These are phyloP conservation scores for Pseudopithomyces maydicus DNA, from an alignment of 2,329 filamentous ascomycete species.

Conservation along the genomic window DNA sequence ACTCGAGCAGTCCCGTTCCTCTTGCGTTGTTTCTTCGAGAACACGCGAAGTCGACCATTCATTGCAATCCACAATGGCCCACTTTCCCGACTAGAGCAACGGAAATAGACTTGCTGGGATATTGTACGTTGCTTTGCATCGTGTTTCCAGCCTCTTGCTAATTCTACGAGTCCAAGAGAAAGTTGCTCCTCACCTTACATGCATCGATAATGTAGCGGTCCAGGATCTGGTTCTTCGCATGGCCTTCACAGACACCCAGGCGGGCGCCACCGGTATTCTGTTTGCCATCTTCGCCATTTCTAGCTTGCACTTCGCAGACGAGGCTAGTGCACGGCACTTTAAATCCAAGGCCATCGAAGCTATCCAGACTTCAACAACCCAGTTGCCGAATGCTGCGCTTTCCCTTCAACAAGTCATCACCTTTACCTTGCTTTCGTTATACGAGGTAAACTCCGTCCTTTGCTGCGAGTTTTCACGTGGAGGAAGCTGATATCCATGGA, in stretches of 20 bases:
- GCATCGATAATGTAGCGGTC: conserved; percentile 6
- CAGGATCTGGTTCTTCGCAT: conserved; percentile 14
- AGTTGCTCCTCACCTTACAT: conserved; percentile 11
- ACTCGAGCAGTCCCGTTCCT: not conserved
- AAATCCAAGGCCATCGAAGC: conserved; percentile 12
- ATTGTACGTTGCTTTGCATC: conserved; percentile 9
- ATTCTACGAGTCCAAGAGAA: conserved; percentile 8
- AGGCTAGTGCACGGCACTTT: conserved; percentile 6
- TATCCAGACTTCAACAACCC: conserved; percentile 6
- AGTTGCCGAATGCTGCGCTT: conserved; percentile 2
- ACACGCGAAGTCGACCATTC: not conserved
- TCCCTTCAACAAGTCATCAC: conserved; percentile 17
- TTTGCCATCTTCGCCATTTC: conserved; percentile 17
- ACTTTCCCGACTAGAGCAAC: conserved; percentile 4
- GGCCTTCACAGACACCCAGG: conserved; percentile 13
- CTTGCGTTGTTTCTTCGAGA: not conserved
- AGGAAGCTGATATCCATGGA: too few species aligned
- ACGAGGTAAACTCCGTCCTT: conserved; percentile 11
- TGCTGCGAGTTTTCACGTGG: not conserved
- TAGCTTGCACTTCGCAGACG: conserved; percentile 13
- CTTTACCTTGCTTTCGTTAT: conserved; percentile 15
- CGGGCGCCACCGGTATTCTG: conserved; percentile 12
- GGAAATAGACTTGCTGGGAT: conserved; percentile 11
- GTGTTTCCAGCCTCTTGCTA: not conserved
- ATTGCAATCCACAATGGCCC: conserved; percentile 13